Percentiles rank a stretch among this genome's conserved stretches.
Evolutionary conservation across 768 basidiomycete genomes (phyloP).

Genomic region (Phaeolepiota aurea): DNA sequence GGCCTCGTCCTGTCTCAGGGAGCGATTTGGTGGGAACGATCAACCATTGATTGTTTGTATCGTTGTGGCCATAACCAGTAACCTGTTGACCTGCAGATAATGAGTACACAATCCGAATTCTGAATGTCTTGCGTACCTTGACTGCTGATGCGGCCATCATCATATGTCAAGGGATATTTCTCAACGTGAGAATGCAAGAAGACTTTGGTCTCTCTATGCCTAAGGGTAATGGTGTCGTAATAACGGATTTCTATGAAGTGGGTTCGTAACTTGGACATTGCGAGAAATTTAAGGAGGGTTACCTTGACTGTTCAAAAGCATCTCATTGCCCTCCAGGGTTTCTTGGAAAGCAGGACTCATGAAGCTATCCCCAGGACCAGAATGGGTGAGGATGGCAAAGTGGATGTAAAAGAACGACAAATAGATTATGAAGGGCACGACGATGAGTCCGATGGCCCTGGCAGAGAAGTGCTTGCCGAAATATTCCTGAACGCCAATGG

Average conservation of each 20-base stretch:
- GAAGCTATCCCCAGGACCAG: conserved; percentile 90
- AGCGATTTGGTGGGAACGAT: conserved; percentile 92
- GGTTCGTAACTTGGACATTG: not conserved
- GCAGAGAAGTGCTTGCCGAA: conserved; percentile 87
- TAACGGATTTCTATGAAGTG: conserved; percentile 78
- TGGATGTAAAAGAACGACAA: conserved; percentile 95
- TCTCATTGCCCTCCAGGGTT: conserved; percentile 85
- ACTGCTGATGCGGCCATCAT: conserved; percentile 91
- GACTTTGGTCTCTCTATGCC: conserved; percentile 89
- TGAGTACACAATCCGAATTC: conserved; percentile 1
- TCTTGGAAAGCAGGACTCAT: conserved; percentile 99
- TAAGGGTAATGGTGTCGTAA: conserved; percentile 79
- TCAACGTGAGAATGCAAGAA: conserved; percentile 92
- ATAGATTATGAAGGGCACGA: conserved; percentile 86
- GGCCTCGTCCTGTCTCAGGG: conserved; percentile 88
- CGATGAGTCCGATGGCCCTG: conserved; percentile 75
- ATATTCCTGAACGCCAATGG: conserved; percentile 50
- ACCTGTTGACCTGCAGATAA: conserved; percentile 75
- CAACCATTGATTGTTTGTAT: conserved; percentile 94
- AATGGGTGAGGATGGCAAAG: conserved; percentile 78
- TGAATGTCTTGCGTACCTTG: conserved; percentile 47
- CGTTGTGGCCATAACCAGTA: conserved; percentile 90
- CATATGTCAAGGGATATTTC: conserved; percentile 86
- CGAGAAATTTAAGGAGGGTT: conserved; percentile 8
- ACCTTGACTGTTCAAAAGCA: conserved; percentile 91